phyloP scores from a whole-genome alignment of 1,139 yeast genomes.

The Protomyces inouyei region DNA sequence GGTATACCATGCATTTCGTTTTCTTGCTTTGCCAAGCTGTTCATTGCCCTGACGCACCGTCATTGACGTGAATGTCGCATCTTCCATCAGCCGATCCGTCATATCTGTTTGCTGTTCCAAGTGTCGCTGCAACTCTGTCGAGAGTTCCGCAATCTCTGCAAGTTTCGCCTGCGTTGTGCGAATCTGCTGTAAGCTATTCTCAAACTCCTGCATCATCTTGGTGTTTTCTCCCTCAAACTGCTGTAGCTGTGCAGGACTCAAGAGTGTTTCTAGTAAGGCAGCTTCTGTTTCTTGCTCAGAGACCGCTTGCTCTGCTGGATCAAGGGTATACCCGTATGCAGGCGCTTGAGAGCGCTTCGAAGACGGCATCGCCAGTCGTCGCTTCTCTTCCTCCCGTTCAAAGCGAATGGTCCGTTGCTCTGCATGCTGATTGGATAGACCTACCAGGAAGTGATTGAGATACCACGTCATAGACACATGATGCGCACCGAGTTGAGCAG shows the following conservation, averaged over 20 bases:
- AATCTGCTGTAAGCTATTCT: constrained; percentile 43
- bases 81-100: constrained; percentile 61
- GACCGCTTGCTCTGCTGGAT: constrained; percentile 1
- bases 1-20: constrained; percentile 44
- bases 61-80: constrained; percentile 62
- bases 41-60: constrained; percentile 73
- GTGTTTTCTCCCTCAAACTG: constrained; percentile 68
- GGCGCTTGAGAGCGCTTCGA: not conserved
- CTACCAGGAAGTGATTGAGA: constrained; percentile 35
- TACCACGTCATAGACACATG: constrained; percentile 33
- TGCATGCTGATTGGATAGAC: constrained; percentile 39
- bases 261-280: constrained; percentile 21
- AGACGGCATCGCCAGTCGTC: constrained; percentile 32
- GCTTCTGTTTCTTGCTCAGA: constrained; percentile 9
- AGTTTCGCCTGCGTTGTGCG: constrained; percentile 64
- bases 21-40: constrained; percentile 65
- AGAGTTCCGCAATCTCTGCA: constrained; percentile 72
- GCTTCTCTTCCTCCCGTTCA: constrained; percentile 39
- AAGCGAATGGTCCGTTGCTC: constrained; percentile 41
- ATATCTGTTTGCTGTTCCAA: constrained; percentile 70
- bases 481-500: constrained; percentile 35
- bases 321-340: constrained; percentile 9
- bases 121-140: constrained; percentile 71
- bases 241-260: constrained; percentile 56
- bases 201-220: constrained; percentile 64